Conservation (phyloP, 1,284 basidiomycete genomes). For the Trametes hirsuta region DNA sequence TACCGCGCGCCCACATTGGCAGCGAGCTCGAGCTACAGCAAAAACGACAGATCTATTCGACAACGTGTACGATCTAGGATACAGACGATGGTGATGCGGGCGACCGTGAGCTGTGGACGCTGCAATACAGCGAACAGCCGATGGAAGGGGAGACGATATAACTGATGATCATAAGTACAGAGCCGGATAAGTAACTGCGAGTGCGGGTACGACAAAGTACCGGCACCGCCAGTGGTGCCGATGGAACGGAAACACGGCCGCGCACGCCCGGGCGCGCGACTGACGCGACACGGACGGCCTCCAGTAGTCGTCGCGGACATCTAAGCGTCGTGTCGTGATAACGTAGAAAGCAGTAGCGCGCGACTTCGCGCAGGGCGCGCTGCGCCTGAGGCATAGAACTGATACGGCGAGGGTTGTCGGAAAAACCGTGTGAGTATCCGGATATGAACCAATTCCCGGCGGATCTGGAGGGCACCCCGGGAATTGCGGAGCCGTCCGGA, state of each 20-base stretch:
- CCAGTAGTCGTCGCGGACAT: neutral
- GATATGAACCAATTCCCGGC: no score
- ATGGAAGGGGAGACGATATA: neutral
- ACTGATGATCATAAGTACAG: conserved; percentile 4
- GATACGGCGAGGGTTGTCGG: neutral
- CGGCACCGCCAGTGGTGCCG: no score
- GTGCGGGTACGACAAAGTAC: neutral
- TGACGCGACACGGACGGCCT: neutral
- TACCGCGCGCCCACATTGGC: neutral
- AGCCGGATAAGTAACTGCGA: neutral
- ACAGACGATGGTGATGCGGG: neutral
- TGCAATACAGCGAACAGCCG: neutral
- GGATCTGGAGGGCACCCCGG: no score
- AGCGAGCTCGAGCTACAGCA: neutral
- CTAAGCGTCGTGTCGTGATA: neutral
- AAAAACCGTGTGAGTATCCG: no score
- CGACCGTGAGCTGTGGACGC: neutral
- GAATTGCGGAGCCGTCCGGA: no score
- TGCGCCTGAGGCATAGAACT: neutral
- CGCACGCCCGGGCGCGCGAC: no score
- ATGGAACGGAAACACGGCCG: no score
- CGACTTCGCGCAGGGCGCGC: neutral
- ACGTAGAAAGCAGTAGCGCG: neutral
- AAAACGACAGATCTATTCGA: conserved; percentile 1
- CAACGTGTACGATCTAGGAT: neutral